phyloP scores from a whole-genome alignment of 306 rosid species.

The Inga oerstediana region DNA sequence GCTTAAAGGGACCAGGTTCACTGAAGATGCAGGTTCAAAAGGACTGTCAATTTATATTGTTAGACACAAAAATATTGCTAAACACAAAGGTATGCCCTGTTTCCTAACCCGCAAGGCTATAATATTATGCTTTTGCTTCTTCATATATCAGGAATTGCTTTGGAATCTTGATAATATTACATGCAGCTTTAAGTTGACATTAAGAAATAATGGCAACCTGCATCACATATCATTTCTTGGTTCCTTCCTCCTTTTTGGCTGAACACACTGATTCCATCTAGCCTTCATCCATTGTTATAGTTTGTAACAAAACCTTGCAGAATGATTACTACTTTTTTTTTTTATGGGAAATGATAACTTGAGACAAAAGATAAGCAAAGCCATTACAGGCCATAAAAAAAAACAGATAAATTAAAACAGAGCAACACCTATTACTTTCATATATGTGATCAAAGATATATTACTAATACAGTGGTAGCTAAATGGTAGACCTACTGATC shows the following conservation, averaged over 20 bases:
- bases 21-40: not conserved
- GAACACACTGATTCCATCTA: no score
- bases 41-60: slow-evolving; percentile 11
- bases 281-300: not conserved
- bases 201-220: no score
- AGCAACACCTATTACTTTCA: no score
- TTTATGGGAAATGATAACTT: not conserved
- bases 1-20: slow-evolving; percentile 25
- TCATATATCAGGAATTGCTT: no score
- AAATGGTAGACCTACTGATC: no score
- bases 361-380: not conserved
- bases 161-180: no score
- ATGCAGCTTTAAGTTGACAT: no score
- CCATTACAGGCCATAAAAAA: not conserved
- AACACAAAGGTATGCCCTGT: slow-evolving; percentile 24
- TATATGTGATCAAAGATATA: not conserved
- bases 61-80: not conserved
- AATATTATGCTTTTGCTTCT: not conserved
- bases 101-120: not conserved
- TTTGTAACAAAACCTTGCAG: not conserved
- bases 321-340: not conserved
- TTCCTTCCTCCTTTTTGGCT: no score
- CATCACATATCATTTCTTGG: no score
- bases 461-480: not conserved
- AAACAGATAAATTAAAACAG: no score